Evolutionary conservation across 2,329 filamentous ascomycete species (phyloP).

Genomic region (Xylariaceae sp.): DNA sequence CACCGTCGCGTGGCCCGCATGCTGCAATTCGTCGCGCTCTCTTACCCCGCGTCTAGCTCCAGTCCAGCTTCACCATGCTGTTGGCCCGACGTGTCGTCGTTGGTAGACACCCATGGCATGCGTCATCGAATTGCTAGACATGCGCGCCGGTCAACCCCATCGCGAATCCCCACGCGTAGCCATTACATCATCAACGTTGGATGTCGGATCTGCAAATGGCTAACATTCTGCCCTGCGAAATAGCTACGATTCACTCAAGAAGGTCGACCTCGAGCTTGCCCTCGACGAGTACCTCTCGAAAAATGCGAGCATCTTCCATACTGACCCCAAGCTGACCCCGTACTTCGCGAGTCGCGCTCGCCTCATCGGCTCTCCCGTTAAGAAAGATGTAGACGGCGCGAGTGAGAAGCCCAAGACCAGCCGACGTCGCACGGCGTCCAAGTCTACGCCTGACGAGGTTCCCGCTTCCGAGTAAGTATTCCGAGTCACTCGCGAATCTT

Average conservation of each 20-base stretch:
- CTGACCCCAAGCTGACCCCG: conserved; percentile 60
- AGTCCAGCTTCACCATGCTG: neutral
- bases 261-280: conserved; percentile 69
- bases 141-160: conserved; percentile 16
- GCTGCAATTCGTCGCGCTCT: neutral
- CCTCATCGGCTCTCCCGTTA: conserved; percentile 50
- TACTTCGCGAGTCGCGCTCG: conserved; percentile 70
- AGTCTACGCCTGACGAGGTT: conserved; percentile 53
- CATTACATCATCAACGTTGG: conserved; percentile 17
- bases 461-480: conserved; percentile 68
- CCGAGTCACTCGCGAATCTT: conserved; percentile 50
- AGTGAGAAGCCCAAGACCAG: conserved; percentile 26
- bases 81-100: neutral
- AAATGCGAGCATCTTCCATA: conserved; percentile 60
- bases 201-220: conserved; percentile 22
- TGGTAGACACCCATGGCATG: conserved; percentile 3
- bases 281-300: conserved; percentile 68
- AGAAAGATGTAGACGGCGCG: conserved; percentile 27
- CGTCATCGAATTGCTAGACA: conserved; percentile 9
- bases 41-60: neutral
- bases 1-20: neutral
- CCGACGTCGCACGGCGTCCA: conserved; percentile 34
- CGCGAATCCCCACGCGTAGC: conserved; percentile 20
- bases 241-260: conserved; percentile 67
- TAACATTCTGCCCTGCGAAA: conserved; percentile 21